phyloP scores from a whole-genome alignment of 257 asterid species.

The Fraxinus pennsylvanica region DNA sequence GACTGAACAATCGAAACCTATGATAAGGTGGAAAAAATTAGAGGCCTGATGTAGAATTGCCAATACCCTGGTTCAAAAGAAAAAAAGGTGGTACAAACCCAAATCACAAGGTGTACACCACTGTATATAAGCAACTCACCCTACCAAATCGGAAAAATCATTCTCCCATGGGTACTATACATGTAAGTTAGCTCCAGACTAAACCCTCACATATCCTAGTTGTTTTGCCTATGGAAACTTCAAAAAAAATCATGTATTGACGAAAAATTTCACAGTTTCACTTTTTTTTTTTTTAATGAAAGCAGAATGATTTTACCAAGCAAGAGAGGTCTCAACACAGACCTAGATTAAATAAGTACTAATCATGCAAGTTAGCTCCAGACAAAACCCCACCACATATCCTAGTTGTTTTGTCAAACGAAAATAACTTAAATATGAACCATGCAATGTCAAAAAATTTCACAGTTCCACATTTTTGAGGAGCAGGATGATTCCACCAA shows the following conservation, averaged over 20 bases:
- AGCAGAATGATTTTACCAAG: not conserved
- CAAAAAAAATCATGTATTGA: not conserved
- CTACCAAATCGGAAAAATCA: not conserved
- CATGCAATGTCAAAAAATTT: not conserved
- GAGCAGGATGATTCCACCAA: not conserved
- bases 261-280: not conserved
- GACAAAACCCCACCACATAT: not conserved
- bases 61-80: not conserved
- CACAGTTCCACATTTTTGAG: not conserved
- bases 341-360: not conserved
- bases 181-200: not conserved
- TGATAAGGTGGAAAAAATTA: not conserved
- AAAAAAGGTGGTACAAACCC: constrained; percentile 1
- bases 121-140: constrained; percentile 1
- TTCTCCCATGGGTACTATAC: not conserved
- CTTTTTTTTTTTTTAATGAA: not conserved
- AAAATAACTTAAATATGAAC: not conserved
- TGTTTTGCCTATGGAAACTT: not conserved
- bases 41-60: not conserved
- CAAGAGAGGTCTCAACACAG: not conserved
- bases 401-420: not conserved
- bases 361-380: not conserved
- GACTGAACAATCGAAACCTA: not conserved
- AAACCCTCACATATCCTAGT: not conserved
- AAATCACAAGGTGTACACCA: not conserved